A percentile compares a stretch with the other conserved stretches of the same genome.
phyloP scores from a whole-genome alignment of 306 rosid species.

The Vicia villosa region DNA sequence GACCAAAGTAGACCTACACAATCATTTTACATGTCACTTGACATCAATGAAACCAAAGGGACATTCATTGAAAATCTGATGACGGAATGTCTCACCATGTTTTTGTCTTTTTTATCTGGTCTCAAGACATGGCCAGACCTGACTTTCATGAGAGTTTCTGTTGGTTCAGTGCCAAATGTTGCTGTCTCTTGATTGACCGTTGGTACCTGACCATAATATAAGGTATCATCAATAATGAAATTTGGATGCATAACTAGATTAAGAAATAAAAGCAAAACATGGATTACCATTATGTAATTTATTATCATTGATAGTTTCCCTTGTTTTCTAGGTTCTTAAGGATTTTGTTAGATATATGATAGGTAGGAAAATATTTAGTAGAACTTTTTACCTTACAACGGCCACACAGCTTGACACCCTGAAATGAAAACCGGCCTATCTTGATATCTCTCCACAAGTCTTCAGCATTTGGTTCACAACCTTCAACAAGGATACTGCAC shows the following conservation, averaged over 20 bases:
- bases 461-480: conserved; percentile 85
- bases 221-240: conserved; percentile 31
- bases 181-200: conserved; percentile 72
- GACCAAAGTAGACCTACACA: conserved; percentile 81
- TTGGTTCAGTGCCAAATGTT: conserved; percentile 61
- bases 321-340: background rate
- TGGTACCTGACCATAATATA: conserved; percentile 59
- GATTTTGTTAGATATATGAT: conserved; percentile 19
- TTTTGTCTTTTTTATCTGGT: conserved; percentile 59
- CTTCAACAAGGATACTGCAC: conserved; percentile 70
- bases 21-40: conserved; percentile 20
- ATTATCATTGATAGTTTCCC: too few relatives aligned
- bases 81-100: conserved; percentile 50
- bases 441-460: conserved; percentile 80
- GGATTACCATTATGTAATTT: background rate
- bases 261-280: too few relatives aligned
- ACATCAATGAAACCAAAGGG: conserved; percentile 23
- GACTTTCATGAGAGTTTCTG: conserved; percentile 51
- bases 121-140: conserved; percentile 70
- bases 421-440: conserved; percentile 63
- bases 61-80: conserved; percentile 19
- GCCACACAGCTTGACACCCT: conserved; percentile 74
- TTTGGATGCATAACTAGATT: too few relatives aligned
- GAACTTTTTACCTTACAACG: conserved; percentile 80
- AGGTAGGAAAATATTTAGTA: background rate